Base-by-base conservation (phyloP, 192 early-diverging fungal species). In the Pilobolus umbonatus region DNA sequence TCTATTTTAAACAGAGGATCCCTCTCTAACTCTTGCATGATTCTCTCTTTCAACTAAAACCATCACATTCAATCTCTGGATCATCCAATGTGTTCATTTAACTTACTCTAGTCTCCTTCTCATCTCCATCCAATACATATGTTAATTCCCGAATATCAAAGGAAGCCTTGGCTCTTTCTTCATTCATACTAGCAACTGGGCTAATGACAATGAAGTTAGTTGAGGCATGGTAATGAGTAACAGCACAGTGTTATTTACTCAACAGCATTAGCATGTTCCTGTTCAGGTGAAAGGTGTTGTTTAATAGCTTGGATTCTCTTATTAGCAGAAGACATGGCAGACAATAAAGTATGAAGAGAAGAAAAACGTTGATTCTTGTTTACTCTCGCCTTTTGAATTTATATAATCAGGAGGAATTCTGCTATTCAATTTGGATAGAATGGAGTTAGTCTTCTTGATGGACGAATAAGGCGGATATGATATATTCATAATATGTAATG, bases 11-110 rank as follows among this genome's bases (percentile, higher is more conserved):
- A 88, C 22, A 85, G 71, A 47, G 86, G 90, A 69, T 92, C 88
- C 52, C 91, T 82, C 80, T 93, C 90, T 21, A 95, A 79, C 69
- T 89, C 81, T 24, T 89, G 74, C 88, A 92, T 92, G 60, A 93
- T 81, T 62, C 75, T 80, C 71, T 93, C 88, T 76, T 85, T 86
- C 40, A 82, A 61, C 79, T 54, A 22, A 54, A 35, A 54, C 24
- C n/a, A n/a, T n/a, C n/a, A n/a, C n/a, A n/a, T n/a, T n/a, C n/a
- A n/a, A n/a, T n/a, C n/a, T n/a, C n/a, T n/a, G n/a, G n/a, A n/a
- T n/a, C n/a, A n/a, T n/a, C n/a, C n/a, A 22, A 30, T 14, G 22
- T 38, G 24, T 34, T 2, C n/a, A 10, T 36, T 36, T 12, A 6
- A 24, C 4, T 22, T 54, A 54, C 52, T 12, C 83, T 25, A 9